Base-by-base conservation (phyloP, 805 yeast genomes). In the Brettanomyces bruxellensis region DNA sequence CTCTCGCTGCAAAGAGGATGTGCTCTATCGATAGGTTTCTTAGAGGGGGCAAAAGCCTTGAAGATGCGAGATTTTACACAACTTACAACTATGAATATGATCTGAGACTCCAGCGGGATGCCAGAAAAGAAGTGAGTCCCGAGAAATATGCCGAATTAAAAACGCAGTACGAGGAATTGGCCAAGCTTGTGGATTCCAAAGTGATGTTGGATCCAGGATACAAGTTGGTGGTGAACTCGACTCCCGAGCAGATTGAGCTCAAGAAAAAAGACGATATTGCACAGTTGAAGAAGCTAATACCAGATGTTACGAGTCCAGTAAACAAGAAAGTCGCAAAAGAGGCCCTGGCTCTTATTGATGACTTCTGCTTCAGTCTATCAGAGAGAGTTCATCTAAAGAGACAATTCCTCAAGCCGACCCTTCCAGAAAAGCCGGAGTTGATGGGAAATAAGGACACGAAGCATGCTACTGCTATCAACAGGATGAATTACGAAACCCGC, bases 11-110 rank as follows among this genome's bases (percentile, higher is more conserved):
- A 4, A 59, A 65, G 34, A 79, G 93, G 60, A 66, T 86, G 40
- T 58, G 73, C 4, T 65, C 69, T 39, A 66, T 84, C 43, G 76
- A 75, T 50, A 76, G 76, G 45, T 75, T 71, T 50, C 55, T 81
- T 46, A 72, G 72, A 52, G 79, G 78, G 51, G 95, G 91, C n/a
- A 70, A 75, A 51, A 40, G 71, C 0, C 47, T 71, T 18, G 65
- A 62, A 18, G 88, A 80, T 47, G 82, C 95, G 3, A 72, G 72
- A 53, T 68, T 66, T 40, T 78, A 80, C 49, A 72, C 86, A 1
- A 79, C 83, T 22, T 71, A 66, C 55, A 74, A 77, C 54, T 61
- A 71, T 45, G 53, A 71, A 12, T 72, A 72, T 53, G 73, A 73
- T 40, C 62, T 81, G 49, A 52, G 62, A 9, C 50, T 62, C n/a